Percentiles rank a stretch among this genome's conserved stretches.
phyloP scores from a whole-genome alignment of 306 rosid species.

The Sicyos edulis region DNA sequence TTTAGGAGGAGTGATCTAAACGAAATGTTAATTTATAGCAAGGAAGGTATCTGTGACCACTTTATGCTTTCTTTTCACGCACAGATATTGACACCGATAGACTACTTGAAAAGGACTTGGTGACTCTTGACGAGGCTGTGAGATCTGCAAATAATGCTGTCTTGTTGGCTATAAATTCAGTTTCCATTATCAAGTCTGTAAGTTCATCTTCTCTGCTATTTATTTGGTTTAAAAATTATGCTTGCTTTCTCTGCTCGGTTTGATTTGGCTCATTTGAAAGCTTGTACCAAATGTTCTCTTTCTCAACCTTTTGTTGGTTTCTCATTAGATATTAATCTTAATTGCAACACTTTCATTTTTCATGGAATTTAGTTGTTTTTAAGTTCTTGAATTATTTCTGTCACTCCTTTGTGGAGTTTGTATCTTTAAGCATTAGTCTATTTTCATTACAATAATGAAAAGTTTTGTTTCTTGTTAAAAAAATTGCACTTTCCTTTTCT shows the following conservation, averaged over 20 bases:
- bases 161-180: constrained; percentile 65
- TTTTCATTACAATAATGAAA: too few species aligned
- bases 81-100: constrained; percentile 76
- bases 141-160: constrained; percentile 90
- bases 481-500: too few species aligned
- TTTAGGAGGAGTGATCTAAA: neutral
- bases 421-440: too few species aligned
- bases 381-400: too few species aligned
- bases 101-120: constrained; percentile 77
- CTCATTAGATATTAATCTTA: too few species aligned
- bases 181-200: constrained; percentile 67
- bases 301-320: too few species aligned
- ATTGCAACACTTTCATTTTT: too few species aligned
- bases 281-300: too few species aligned
- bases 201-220: constrained; percentile 33
- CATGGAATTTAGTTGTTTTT: too few species aligned
- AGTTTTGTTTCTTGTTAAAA: too few species aligned
- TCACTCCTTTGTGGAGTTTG: too few species aligned
- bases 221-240: constrained; percentile 22
- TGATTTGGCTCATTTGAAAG: too few species aligned
- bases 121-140: constrained; percentile 91
- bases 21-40: neutral
- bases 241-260: neutral
- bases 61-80: constrained; percentile 17
- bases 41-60: constrained; percentile 1